Evolutionary conservation across 768 basidiomycete species (phyloP).

Genomic region (Boletus reticuloceps): DNA sequence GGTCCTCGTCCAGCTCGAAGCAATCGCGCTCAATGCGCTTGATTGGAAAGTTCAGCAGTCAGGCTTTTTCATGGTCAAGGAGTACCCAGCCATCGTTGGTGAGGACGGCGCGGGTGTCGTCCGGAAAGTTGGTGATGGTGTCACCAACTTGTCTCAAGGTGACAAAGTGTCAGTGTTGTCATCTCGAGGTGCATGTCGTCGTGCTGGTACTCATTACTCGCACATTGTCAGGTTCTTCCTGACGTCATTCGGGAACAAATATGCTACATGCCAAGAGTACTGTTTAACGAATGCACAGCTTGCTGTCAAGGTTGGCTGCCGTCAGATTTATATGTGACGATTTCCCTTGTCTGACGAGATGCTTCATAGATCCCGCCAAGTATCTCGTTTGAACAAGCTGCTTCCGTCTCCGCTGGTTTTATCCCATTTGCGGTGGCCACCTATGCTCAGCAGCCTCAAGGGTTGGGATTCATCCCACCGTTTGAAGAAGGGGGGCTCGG

Average conservation of each 20-base stretch:
- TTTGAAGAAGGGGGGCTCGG: slow-evolving; percentile 29
- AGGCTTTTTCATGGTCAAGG: slow-evolving; percentile 21
- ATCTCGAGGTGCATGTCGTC: not conserved
- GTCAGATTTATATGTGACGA: not conserved
- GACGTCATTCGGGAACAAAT: slow-evolving; percentile 7
- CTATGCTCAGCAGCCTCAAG: slow-evolving; percentile 25
- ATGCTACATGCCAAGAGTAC: slow-evolving; percentile 24
- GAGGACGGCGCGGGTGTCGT: slow-evolving; percentile 39
- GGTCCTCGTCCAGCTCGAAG: slow-evolving; percentile 40
- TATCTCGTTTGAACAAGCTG: slow-evolving; percentile 36
- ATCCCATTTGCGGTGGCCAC: slow-evolving; percentile 34
- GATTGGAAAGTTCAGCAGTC: slow-evolving; percentile 29
- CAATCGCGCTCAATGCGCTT: slow-evolving; percentile 43
- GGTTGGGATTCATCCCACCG: slow-evolving; percentile 26
- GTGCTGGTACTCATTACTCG: not conserved
- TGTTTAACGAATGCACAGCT: slow-evolving; percentile 13
- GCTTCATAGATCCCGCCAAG: slow-evolving; percentile 29
- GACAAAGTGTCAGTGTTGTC: slow-evolving; percentile 23
- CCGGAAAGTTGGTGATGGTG: slow-evolving; percentile 35
- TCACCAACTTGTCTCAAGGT: slow-evolving; percentile 32
- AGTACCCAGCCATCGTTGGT: slow-evolving; percentile 37
- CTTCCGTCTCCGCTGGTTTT: slow-evolving; percentile 34
- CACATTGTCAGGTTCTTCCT: slow-evolving; percentile 3
- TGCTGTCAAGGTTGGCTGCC: slow-evolving; percentile 12
- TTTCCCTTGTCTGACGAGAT: not conserved